These are phyloP conservation scores for Bauhinia variegata DNA, from an alignment of 306 rosid species.

Conservation along the genomic window DNA sequence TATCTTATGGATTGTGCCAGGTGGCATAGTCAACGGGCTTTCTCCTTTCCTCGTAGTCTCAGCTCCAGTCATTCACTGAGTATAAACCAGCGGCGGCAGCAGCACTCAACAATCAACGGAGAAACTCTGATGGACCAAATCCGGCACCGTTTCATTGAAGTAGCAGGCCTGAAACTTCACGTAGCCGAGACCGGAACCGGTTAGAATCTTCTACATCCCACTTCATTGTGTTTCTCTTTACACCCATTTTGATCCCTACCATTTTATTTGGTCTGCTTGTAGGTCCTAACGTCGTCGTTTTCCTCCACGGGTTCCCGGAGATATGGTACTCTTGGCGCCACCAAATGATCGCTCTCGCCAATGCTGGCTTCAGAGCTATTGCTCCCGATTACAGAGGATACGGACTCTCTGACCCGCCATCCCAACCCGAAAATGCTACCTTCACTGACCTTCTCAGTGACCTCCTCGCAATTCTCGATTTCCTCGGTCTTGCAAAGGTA, in stretches of 20 bases:
- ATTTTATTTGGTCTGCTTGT: constrained; percentile 20
- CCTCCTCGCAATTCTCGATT: constrained; percentile 59
- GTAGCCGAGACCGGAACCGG: constrained; percentile 71
- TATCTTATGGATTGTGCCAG: too few species aligned
- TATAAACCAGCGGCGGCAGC: too few species aligned
- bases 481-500: constrained; percentile 59
- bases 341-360: constrained; percentile 72
- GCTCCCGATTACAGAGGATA: constrained; percentile 74
- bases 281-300: constrained; percentile 68
- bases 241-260: background rate
- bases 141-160: constrained; percentile 60
- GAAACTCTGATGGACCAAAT: constrained; percentile 38
- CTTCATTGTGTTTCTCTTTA: background rate
- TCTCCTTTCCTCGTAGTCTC: too few species aligned
- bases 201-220: constrained; percentile 3
- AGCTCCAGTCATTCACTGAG: too few species aligned
- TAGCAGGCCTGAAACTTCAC: constrained; percentile 62
- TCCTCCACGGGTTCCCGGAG: constrained; percentile 84
- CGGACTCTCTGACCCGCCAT: constrained; percentile 71
- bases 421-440: constrained; percentile 48
- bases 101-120: too few species aligned
- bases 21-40: too few species aligned
- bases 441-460: constrained; percentile 46
- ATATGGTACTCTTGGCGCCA: constrained; percentile 96
- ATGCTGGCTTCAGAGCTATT: constrained; percentile 70